Base-by-base conservation (phyloP, 1,284 basidiomycete genomes). In the Ustilago xerochloae region DNA sequence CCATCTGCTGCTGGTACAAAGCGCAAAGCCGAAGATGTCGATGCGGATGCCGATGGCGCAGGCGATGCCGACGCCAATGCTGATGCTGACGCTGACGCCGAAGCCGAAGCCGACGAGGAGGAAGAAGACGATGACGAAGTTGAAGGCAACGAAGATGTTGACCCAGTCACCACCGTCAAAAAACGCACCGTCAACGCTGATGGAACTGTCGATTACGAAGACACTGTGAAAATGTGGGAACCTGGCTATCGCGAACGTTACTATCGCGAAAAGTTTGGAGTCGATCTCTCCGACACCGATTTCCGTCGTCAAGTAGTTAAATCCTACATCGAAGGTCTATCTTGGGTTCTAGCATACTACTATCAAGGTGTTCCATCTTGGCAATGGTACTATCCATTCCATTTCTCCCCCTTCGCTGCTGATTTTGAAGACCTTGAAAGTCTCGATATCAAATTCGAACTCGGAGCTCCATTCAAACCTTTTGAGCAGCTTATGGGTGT, bases 341-440 rank as follows among this genome's bases (percentile, higher is more conserved):
- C 90, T 62, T 99, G 97, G 97, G 97, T 99, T 0, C 86, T 99
- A 53, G 91, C 92, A 64, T 99, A 99, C 86, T 99, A 99, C 84
- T 99, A 98, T 85, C 96, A 98, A 88, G 97, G 97, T 75, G 84
- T 83, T 29, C 94, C 96, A 4, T 96, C 94, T 1, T 99, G 97
- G 97, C 91, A 94, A 80, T 99, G 97, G 97, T 99, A 92, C 86
- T 99, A 98, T 84, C 97, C 97, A 0, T 97, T 93, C 83, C 96
- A 99, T 86, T 99, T 96, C 84, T 94, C 97, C 5, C 97, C 97
- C 0, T 99, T 99, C 84, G 97, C 97, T 6, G 91, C 92, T 63
- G 97, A 99, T 85, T 98, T 99, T 79, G 89, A 89, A 60, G 90
- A 94, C 52, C 63, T 83, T 20, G 89, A 88, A 41, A 87, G 90